Evolutionary conservation across 192 early-diverging fungal genomes (phyloP), one percentile per base, ranked within the genome.

Genomic region (Backusella tarrabulga): DNA sequence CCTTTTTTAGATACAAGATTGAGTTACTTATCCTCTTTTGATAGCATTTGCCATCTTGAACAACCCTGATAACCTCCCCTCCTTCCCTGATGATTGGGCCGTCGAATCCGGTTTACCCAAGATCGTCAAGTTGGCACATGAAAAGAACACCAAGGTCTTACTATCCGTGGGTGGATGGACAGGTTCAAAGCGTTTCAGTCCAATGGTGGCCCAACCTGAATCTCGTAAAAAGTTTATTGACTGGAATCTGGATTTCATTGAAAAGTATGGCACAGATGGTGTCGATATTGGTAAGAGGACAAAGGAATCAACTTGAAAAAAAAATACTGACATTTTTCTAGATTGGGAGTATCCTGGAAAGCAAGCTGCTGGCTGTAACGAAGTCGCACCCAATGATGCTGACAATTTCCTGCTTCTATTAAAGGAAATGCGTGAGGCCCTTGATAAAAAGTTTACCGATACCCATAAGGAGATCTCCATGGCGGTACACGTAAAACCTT

Each of bases 131-230:
- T 73, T 79, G 0, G 87, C 89, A 14, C 89, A 83, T 67, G 76
- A 67, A 17, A 74, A 71, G 15, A 73, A 81, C 3, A 86, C 83
- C 80, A 90, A 89, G 69, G 76, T 94, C 4, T 74, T 90, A 21
- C 71, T 94, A 8, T 85, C 88, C 9, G 83, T 93, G n/a, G 93
- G 93, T 71, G 93, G 93, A 19, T 94, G 93, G 93, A 92, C 89
- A 12, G 91, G 93, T 17, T 92, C 91, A 3, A 87, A 91, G 76
- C 83, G 83, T 11, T 84, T 93, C 73, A 90, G 88, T 17, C 74
- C 83, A 7, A 87, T 93, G 73, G 85, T 87, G 68, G 82, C 84
- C 21, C 82, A 83, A 26, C 23, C 80, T 3, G 84, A 76, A 21
- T 83, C 85, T 50, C 87, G 92, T 34, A 88, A 85, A 12, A 77